Base-by-base conservation (phyloP, 108 stramenopile genomes). In the Cyclotella distinguenda region DNA sequence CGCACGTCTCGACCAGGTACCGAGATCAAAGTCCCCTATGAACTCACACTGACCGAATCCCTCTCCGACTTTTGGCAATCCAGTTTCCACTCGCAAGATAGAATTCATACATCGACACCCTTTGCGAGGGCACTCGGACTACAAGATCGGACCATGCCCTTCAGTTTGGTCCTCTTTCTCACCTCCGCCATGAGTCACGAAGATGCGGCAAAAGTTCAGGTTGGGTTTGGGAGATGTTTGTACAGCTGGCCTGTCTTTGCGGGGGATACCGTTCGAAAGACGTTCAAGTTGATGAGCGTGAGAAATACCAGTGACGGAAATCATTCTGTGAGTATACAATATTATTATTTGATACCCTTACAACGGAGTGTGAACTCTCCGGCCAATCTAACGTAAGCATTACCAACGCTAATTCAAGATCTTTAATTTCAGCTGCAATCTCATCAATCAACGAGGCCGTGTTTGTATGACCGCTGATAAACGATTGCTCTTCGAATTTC, bases 161-260 rank as follows among this genome's bases (percentile, higher is more conserved):
- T 53, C 34, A 53, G 45, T 44, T 62, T 52, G 40, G 42, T 50
- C 1, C 54, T 46, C 12, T 95, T 92, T 71, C 66, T 95, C 58
- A 74, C 87, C 2, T 65, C 72, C 16, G 73, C 67, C 62, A 95
- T 93, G 94, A 82, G 82, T 12, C 91, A 95, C 60, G 94, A 85
- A 30, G 94, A 95, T 70, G 70, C 85, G 11, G 94, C 94, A 32
- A 86, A 87, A 54, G 80, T 92, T 1, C 94, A 92, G 68, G 87
- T 93, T 8, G 93, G 88, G 10, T 89, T 86, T 60, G 77, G 86
- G 16, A 75, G 72, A 23, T 83, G 85, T 47, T 40, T 74, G 4
- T 95, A 95, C 65, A 75, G 84, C 25, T 95, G 90, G 90, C 93
- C 93, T 5, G 85, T 78, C 0, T 94, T 94, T 60, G 74, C 86